Percentiles rank a stretch among this genome's conserved stretches.
phyloP scores from a whole-genome alignment of 495 filamentous ascomycete species.

The Hypoxylon fragiforme region DNA sequence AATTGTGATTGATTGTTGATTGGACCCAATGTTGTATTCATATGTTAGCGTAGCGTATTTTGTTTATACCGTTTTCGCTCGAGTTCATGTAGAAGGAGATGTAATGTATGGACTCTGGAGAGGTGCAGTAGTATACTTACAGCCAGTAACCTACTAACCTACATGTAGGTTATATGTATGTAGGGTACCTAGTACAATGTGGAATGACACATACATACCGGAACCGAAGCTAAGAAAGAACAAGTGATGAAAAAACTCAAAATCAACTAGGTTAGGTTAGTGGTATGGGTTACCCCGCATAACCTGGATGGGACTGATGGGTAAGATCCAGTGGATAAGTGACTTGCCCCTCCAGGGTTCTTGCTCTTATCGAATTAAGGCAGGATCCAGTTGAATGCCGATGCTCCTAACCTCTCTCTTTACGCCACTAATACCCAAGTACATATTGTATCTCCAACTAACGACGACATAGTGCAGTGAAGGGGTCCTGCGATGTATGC shows the following conservation, averaged over 20 bases:
- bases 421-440: conserved; percentile 6
- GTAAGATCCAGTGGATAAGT: conserved; percentile 9
- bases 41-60: no score
- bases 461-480: conserved; percentile 30
- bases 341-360: conserved; percentile 14
- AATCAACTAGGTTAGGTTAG: conserved; percentile 13
- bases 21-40: no score
- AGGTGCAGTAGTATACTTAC: no score
- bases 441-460: not conserved
- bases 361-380: conserved; percentile 4
- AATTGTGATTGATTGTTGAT: conserved; percentile 37
- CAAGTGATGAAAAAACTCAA: no score
- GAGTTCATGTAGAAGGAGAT: no score
- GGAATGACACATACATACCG: no score
- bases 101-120: no score
- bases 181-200: no score
- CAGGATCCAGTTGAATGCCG: not conserved
- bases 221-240: no score
- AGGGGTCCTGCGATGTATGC: not conserved
- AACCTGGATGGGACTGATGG: not conserved
- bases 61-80: no score
- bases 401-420: conserved; percentile 7
- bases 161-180: no score
- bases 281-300: conserved; percentile 18
- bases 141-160: no score